Evolutionary conservation across 495 filamentous ascomycete species (phyloP).

Genomic region (Rhypophila decipiens): DNA sequence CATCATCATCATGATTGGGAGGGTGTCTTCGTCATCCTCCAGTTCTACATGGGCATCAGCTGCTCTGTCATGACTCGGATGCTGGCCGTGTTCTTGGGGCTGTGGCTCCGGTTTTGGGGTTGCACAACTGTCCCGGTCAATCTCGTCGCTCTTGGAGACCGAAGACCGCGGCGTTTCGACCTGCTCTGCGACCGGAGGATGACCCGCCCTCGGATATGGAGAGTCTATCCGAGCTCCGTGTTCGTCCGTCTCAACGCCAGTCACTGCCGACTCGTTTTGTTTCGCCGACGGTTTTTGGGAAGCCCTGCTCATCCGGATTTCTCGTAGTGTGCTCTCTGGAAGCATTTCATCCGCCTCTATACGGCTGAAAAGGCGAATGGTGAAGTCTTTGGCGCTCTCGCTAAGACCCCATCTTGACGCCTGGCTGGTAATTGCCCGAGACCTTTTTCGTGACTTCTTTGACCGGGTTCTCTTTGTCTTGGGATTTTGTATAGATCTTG

Average conservation of each 20-base stretch:
- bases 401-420: conserved; percentile 39
- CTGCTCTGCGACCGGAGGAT: conserved; percentile 10
- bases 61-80: not conserved
- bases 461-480: conserved; percentile 35
- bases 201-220: not conserved
- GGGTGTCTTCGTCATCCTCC: conserved; percentile 7
- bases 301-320: conserved; percentile 32
- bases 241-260: conserved; percentile 6
- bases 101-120: conserved; percentile 9
- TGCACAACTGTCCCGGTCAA: conserved; percentile 4
- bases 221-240: conserved; percentile 29
- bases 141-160: conserved; percentile 4
- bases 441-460: conserved; percentile 29
- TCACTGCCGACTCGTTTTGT: conserved; percentile 11
- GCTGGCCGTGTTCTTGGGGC: conserved; percentile 1
- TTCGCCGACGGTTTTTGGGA: conserved; percentile 11
- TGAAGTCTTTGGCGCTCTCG: conserved; percentile 44
- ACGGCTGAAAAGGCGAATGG: conserved; percentile 36
- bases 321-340: conserved; percentile 32
- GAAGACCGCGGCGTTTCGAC: conserved; percentile 9
- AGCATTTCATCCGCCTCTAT: conserved; percentile 50
- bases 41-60: not conserved
- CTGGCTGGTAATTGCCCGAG: conserved; percentile 22
- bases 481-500: conserved; percentile 16
- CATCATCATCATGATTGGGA: conserved; percentile 14